These are phyloP conservation scores for Coccomyxa sp. DNA, from an alignment of 139 green algal genomes.

Conservation along the genomic window DNA sequence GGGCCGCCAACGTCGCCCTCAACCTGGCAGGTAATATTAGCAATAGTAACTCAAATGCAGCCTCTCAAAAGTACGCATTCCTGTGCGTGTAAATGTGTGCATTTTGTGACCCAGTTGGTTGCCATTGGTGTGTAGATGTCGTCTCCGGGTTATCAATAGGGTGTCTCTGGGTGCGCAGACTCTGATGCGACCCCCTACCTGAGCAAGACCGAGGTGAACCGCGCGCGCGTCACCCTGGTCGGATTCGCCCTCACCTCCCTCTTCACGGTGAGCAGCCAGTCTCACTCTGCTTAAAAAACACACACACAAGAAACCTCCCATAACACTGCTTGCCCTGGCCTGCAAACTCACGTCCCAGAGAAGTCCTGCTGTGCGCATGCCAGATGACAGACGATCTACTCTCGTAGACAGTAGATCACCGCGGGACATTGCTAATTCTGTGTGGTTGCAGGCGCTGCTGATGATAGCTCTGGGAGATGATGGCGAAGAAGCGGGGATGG, in stretches of 20 bases:
- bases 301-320: not conserved
- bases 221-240: not conserved
- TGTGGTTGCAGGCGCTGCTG: not conserved
- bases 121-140: not conserved
- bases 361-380: not conserved
- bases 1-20: not conserved
- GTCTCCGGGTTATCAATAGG: not conserved
- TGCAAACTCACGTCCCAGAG: not conserved
- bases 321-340: not conserved
- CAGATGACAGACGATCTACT: not conserved
- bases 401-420: not conserved
- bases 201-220: not conserved
- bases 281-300: not conserved
- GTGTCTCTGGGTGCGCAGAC: not conserved
- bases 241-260: not conserved
- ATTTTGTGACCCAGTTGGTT: not conserved
- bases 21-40: not conserved
- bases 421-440: not conserved
- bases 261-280: not conserved
- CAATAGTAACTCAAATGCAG: not conserved
- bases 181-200: not conserved
- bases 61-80: too few species aligned
- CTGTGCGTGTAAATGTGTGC: not conserved
- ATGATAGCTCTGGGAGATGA: not conserved
- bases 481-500: not conserved